Evolutionary conservation across 805 yeast genomes (phyloP).

Genomic region (Henningerozyma blattae): DNA sequence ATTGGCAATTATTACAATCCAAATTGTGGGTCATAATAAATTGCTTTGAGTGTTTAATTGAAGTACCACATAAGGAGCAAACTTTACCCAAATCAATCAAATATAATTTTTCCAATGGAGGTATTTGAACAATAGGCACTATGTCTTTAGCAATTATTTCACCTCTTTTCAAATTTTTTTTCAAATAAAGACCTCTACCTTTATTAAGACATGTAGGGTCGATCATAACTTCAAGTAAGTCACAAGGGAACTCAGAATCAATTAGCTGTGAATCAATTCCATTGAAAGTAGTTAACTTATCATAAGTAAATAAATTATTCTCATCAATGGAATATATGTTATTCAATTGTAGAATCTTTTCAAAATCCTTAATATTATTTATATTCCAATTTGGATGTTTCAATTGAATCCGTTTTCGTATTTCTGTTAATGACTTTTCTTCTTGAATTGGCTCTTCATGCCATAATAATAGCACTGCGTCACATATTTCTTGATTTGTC

Average conservation of each 20-base stretch:
- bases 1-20: slow-evolving; percentile 53
- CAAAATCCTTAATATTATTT: slow-evolving; percentile 46
- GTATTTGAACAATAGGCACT: slow-evolving; percentile 45
- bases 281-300: slow-evolving; percentile 28
- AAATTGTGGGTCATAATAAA: slow-evolving; percentile 32
- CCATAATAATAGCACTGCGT: slow-evolving; percentile 55
- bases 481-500: slow-evolving; percentile 45
- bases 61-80: slow-evolving; percentile 60
- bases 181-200: slow-evolving; percentile 34
- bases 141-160: slow-evolving; percentile 49
- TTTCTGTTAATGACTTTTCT: slow-evolving; percentile 39
- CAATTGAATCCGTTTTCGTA: slow-evolving; percentile 38
- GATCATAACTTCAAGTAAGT: no score
- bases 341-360: slow-evolving; percentile 39
- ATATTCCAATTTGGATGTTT: slow-evolving; percentile 52
- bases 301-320: slow-evolving; percentile 36
- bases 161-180: slow-evolving; percentile 34
- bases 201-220: no score
- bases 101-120: slow-evolving; percentile 54
- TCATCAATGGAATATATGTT: slow-evolving; percentile 38
- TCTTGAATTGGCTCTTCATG: slow-evolving; percentile 54
- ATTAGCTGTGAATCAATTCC: neutral
- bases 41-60: slow-evolving; percentile 25
- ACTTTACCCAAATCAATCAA: slow-evolving; percentile 51
- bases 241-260: neutral